Percentiles rank a stretch among this genome's conserved stretches.
Conservation (phyloP, 148 eudicot genomes). For the Fagopyrum tataricum region DNA sequence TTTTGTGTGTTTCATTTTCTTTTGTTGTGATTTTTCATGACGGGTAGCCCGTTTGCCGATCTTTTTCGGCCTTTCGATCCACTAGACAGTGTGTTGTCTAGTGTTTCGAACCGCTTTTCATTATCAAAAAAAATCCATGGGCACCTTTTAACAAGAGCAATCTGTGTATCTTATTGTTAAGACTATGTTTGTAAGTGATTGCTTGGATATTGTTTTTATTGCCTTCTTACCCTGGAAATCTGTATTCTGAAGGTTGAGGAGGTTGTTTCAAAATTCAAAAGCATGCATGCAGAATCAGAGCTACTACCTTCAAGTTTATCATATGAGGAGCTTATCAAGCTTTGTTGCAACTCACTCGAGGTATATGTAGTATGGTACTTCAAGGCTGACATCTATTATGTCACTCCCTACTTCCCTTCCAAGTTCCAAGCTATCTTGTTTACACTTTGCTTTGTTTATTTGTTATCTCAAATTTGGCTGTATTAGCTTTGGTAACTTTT, state of each 20-base stretch:
- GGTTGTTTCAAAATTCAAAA: slow-evolving; percentile 35
- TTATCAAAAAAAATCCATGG: neutral
- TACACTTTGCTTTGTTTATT: neutral
- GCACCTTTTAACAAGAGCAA: neutral
- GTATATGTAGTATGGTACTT: slow-evolving; percentile 23
- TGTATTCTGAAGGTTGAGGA: slow-evolving; percentile 60
- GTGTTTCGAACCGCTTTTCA: too few relatives aligned
- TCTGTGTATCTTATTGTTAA: neutral
- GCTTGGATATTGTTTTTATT: slow-evolving; percentile 7
- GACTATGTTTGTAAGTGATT: neutral
- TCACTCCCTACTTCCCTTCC: neutral
- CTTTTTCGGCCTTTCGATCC: too few relatives aligned
- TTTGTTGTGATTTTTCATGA: too few relatives aligned
- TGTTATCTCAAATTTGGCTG: neutral
- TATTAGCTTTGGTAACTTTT: neutral
- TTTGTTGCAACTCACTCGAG: slow-evolving; percentile 53
- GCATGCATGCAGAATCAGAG: slow-evolving; percentile 58
- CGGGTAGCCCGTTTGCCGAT: too few relatives aligned
- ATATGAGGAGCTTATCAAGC: slow-evolving; percentile 60
- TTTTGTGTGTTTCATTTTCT: too few relatives aligned
- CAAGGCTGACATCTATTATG: neutral
- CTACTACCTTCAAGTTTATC: slow-evolving; percentile 47
- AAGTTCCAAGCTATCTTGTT: neutral
- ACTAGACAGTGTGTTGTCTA: too few relatives aligned
- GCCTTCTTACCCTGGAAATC: slow-evolving; percentile 12